These are phyloP conservation scores for Nicotiana knightiana DNA, from an alignment of 257 asterid genomes.

Conservation along the genomic window DNA sequence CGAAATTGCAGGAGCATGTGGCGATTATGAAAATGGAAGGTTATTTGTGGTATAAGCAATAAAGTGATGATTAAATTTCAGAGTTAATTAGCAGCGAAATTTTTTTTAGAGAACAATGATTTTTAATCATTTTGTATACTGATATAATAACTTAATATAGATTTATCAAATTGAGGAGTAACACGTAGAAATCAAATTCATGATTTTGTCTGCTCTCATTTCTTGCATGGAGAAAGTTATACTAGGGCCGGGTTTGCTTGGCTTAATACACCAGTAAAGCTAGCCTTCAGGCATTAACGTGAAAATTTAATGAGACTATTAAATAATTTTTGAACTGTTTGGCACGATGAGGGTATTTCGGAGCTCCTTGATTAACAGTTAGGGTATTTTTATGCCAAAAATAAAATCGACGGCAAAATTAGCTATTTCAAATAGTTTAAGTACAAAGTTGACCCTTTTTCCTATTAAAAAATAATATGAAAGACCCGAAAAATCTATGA, in stretches of 20 bases:
- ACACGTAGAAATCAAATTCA: neutral
- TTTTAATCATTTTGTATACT: neutral
- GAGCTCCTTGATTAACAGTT: too few relatives aligned
- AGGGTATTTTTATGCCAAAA: too few relatives aligned
- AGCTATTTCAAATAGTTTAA: too few relatives aligned
- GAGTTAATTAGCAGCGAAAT: too few relatives aligned
- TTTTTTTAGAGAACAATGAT: neutral
- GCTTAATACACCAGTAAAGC: conserved; percentile 32
- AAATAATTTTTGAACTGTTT: neutral
- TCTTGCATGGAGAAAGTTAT: neutral
- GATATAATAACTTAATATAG: neutral
- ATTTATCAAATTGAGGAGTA: neutral
- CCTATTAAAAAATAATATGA: too few relatives aligned
- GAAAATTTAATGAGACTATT: neutral
- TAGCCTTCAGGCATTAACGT: neutral
- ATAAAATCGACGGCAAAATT: too few relatives aligned
- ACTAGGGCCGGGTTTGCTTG: conserved; percentile 14
- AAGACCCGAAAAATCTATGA: too few relatives aligned
- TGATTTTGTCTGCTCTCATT: neutral
- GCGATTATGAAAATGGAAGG: neutral
- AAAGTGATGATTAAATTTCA: neutral
- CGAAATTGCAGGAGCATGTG: too few relatives aligned
- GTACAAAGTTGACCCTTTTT: too few relatives aligned
- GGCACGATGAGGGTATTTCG: too few relatives aligned
- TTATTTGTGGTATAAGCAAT: neutral